Evolutionary conservation across 495 filamentous ascomycete genomes (phyloP), one percentile per base, ranked within the genome.

Genomic region (Annulohypoxylon nitens): DNA sequence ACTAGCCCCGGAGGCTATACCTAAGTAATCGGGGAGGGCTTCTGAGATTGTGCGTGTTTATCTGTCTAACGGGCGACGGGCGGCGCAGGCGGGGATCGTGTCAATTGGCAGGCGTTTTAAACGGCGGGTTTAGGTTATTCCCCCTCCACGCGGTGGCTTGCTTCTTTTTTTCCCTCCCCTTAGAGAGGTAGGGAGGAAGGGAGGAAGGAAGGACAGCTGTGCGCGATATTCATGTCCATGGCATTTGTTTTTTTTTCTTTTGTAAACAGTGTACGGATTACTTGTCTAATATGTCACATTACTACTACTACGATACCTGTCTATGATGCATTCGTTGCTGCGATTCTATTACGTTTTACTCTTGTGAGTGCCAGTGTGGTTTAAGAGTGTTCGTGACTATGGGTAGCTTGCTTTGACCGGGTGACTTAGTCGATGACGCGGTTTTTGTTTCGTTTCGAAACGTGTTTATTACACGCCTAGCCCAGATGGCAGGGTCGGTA

Each of bases 51-150:
- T 30, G 36, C 39, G 55, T 51, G 39, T 41, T 12, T 11, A 45
- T 25, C 9, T 16, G 45, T 4, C 37, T 23, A 11, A 37, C 34
- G 18, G 33, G 37, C 2, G 36, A 25, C 3, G 37, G 34, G 59
- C 37, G 34, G 59, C 37, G 7, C 12, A 34, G 34, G 5, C 12
- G 37, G 36, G 41, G 25, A 53, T 45, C 5, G 23, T 51, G 16
- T 51, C 30, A 57, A 7, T 26, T 3, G 61, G 51, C 50, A 43
- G 72, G 72, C 72, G 67, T 70, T 66, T 25, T 25, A 1, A 39
- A 53, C 2, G 12, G 12, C 14, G 39, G 39, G 39, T 25, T 47
- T 55, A 0, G 20, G 34, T 53, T 33, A 37, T 39, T n/a, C 39
- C 48, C 33, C 18, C 14, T 20, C 7, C 30, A 47, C 26, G 43